Conservation (phyloP, 257 asterid genomes). For the Nicotiana knightiana region DNA sequence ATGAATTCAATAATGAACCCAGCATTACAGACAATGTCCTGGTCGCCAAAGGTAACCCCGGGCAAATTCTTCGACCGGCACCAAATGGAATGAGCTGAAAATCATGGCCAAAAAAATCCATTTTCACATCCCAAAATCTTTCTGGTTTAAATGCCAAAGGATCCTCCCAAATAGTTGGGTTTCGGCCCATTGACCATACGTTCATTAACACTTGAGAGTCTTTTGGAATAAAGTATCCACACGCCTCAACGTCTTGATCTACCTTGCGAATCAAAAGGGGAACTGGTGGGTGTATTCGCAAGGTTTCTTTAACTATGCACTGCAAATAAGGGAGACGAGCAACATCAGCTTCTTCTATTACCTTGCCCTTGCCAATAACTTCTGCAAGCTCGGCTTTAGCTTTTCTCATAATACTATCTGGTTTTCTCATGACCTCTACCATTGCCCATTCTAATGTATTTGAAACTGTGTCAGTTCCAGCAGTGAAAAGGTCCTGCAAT, state of each 20-base stretch:
- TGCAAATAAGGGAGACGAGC: conserved; percentile 47
- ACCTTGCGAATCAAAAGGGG: conserved; percentile 63
- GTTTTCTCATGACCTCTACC: conserved; percentile 59
- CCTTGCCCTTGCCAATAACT: conserved; percentile 45
- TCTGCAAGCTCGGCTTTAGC: conserved; percentile 52
- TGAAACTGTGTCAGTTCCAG: conserved; percentile 63
- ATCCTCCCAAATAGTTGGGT: conserved; percentile 42
- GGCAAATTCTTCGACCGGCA: conserved; percentile 72
- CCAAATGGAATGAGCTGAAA: conserved; percentile 76
- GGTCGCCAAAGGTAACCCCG: conserved; percentile 52
- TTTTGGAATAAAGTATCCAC: conserved; percentile 45
- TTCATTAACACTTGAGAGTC: conserved; percentile 51
- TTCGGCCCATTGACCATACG: conserved; percentile 65
- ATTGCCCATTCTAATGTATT: conserved; percentile 80
- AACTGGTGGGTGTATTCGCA: conserved; percentile 63
- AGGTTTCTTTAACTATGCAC: conserved; percentile 52
- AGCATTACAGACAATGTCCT: conserved; percentile 48
- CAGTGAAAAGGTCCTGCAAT: conserved; percentile 57
- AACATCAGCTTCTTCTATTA: conserved; percentile 41
- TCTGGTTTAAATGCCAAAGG: conserved; percentile 63
- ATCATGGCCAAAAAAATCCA: conserved; percentile 52
- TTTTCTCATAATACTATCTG: conserved; percentile 35
- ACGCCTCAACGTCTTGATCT: conserved; percentile 34
- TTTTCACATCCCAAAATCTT: conserved; percentile 39
- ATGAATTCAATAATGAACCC: conserved; percentile 56